These are phyloP conservation scores for Ophiostoma australiae DNA, from an alignment of 2,329 filamentous ascomycete species.

Conservation along the genomic window DNA sequence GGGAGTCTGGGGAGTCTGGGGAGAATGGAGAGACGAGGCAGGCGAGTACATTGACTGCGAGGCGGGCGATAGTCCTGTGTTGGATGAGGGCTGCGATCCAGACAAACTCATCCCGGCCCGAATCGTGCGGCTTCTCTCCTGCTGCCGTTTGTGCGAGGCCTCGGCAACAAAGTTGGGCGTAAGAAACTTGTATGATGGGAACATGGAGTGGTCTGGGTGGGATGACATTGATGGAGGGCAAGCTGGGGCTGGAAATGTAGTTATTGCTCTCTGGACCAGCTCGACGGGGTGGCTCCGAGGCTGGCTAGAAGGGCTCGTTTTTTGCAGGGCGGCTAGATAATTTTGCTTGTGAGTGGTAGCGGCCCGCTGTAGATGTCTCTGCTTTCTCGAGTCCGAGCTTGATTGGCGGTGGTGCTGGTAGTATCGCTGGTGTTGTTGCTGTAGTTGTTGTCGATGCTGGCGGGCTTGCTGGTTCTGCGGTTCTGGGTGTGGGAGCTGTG, in stretches of 20 bases:
- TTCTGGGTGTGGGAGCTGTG: not conserved
- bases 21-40: not conserved
- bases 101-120: not conserved
- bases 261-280: constrained; percentile 4
- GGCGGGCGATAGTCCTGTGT: not conserved
- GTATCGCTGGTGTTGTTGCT: not conserved
- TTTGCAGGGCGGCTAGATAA: not conserved
- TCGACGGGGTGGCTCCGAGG: not conserved
- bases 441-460: not conserved
- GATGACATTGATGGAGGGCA: constrained; percentile 14
- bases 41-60: constrained; percentile 3
- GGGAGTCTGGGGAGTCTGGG: not conserved
- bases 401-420: not conserved
- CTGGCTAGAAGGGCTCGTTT: not conserved
- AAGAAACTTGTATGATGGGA: constrained; percentile 20
- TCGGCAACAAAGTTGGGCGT: constrained; percentile 15
- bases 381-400: not conserved
- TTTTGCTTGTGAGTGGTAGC: constrained; percentile 10
- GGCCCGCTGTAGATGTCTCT: not conserved
- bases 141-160: not conserved
- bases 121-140: not conserved
- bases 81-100: not conserved
- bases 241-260: constrained; percentile 14
- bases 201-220: constrained; percentile 23
- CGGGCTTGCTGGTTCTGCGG: not conserved